Base-by-base conservation (phyloP, 2,329 filamentous ascomycete species). In the Cordyceps fumosorosea region DNA sequence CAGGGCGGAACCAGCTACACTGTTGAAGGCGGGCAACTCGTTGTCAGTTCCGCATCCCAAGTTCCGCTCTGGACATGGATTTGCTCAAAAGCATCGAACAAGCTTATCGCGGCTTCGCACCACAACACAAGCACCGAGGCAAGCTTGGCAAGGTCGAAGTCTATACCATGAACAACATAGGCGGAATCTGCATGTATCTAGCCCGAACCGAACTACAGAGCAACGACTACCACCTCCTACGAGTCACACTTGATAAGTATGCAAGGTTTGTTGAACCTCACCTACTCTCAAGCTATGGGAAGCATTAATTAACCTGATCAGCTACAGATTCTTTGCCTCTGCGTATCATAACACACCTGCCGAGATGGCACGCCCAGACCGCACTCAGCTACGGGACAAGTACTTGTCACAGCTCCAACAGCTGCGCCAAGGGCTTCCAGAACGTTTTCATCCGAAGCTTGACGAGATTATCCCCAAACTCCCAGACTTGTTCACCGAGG, bases 1-100 rank as follows among this genome's bases (percentile, higher is more conserved):
- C 67, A 69, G 53, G 66, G 66, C 29, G 64, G 14, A 50, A 58
- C n/a, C 29, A 66, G 65, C 62, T 68, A 69, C 54, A 69, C 65
- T 44, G 64, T 67, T 56, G 34, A 16, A 51, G 56, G 32, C 59
- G 48, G 51, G 12, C 16, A 52, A 57, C 54, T 24, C 32, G 54
- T 65, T 18, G 65, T 68, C 64, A 69, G 44, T 69, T 68, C 51
- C 65, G 67, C 62, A n/a, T 53, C 26, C 11, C 53, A 29, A n/a
- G 14, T 10, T 56, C 40, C 26, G 24, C 51, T 34, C 34, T 68
- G 16, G 51, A 62, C 29, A 55, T 66, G 42, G 53, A 64, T 24
- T 40, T 62, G 24, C 4, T 66, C 14, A 55, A 61, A 51, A 60
- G 63, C 32, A 65, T 62, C 54, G n/a, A 40, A 47, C 51, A 64